Conservation (phyloP, 495 filamentous ascomycete species). For the Oleoguttula mirabilis region DNA sequence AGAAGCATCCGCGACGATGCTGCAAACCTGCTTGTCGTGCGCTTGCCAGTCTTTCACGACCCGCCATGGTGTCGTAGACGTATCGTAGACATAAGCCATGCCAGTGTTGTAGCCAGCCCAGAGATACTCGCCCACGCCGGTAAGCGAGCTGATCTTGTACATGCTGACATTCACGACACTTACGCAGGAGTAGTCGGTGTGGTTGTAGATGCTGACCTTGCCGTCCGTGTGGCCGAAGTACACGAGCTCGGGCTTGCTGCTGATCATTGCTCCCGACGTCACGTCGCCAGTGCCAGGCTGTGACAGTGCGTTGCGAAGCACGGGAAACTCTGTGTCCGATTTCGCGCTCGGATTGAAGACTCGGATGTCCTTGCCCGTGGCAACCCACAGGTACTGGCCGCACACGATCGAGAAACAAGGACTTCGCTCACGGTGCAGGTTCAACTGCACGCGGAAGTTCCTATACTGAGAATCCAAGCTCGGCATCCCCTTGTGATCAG, state of each 20-base stretch:
- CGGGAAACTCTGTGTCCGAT: slow-evolving; percentile 58
- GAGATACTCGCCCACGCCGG: slow-evolving; percentile 68
- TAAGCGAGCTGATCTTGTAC: slow-evolving; percentile 88
- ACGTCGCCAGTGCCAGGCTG: slow-evolving; percentile 66
- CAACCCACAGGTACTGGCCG: slow-evolving; percentile 74
- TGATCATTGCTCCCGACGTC: slow-evolving; percentile 69
- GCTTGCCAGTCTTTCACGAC: slow-evolving; percentile 91
- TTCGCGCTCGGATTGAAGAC: slow-evolving; percentile 61
- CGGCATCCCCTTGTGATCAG: slow-evolving; percentile 62
- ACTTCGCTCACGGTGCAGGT: slow-evolving; percentile 44
- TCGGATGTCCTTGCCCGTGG: slow-evolving; percentile 74
- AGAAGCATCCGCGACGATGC: slow-evolving; percentile 63
- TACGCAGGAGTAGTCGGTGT: slow-evolving; percentile 58
- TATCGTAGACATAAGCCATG: slow-evolving; percentile 91
- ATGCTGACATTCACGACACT: slow-evolving; percentile 71
- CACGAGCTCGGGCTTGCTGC: slow-evolving; percentile 62
- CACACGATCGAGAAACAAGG: slow-evolving; percentile 80
- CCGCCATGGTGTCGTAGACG: slow-evolving; percentile 65
- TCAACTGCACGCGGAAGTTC: slow-evolving; percentile 49
- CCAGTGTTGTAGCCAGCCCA: slow-evolving; percentile 95
- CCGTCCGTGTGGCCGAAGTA: slow-evolving; percentile 90
- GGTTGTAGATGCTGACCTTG: slow-evolving; percentile 84
- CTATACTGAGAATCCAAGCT: slow-evolving; percentile 56
- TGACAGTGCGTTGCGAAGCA: slow-evolving; percentile 54
- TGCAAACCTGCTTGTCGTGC: slow-evolving; percentile 68